These are phyloP conservation scores for Tricladium varicosporioides DNA, from an alignment of 2,329 filamentous ascomycete genomes.

Conservation along the genomic window DNA sequence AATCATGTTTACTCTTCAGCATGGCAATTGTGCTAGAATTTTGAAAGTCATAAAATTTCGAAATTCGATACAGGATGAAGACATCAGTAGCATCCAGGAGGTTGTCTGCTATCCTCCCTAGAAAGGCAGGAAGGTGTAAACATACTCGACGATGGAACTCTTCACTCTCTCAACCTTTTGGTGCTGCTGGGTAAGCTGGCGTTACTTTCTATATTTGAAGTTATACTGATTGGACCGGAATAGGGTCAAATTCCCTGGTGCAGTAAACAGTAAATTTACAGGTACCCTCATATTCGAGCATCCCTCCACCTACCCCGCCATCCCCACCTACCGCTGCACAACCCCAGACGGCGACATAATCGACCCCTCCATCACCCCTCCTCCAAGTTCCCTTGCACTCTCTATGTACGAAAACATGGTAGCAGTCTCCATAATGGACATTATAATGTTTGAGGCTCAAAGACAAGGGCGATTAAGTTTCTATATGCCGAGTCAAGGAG, in stretches of 20 bases:
- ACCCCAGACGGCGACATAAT: slow-evolving; percentile 85
- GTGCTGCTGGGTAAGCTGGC: slow-evolving; percentile 26
- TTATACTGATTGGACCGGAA: slow-evolving; percentile 41
- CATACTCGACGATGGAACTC: slow-evolving; percentile 25
- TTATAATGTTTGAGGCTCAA: slow-evolving; percentile 98
- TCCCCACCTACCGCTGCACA: slow-evolving; percentile 71
- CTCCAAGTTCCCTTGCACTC: slow-evolving; percentile 26
- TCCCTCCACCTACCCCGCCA: slow-evolving; percentile 68
- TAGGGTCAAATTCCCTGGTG: slow-evolving; percentile 74
- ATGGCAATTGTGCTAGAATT: neutral
- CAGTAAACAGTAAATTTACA: slow-evolving; percentile 90
- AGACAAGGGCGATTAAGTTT: slow-evolving; percentile 66
- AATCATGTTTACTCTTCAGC: neutral
- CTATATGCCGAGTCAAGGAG: slow-evolving; percentile 71
- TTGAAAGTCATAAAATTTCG: neutral
- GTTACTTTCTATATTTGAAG: neutral
- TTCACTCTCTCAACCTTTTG: slow-evolving; percentile 29
- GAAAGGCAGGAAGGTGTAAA: neutral
- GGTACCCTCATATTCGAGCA: slow-evolving; percentile 73
- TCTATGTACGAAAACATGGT: slow-evolving; percentile 56
- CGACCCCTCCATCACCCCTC: slow-evolving; percentile 66
- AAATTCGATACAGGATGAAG: neutral
- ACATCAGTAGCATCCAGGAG: neutral
- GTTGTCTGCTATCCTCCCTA: neutral
- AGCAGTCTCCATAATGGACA: slow-evolving; percentile 79